Percentiles rank a stretch among this genome's conserved stretches.
phyloP scores from a whole-genome alignment of 1,284 basidiomycete genomes.

The Ganoderma resinaceum region DNA sequence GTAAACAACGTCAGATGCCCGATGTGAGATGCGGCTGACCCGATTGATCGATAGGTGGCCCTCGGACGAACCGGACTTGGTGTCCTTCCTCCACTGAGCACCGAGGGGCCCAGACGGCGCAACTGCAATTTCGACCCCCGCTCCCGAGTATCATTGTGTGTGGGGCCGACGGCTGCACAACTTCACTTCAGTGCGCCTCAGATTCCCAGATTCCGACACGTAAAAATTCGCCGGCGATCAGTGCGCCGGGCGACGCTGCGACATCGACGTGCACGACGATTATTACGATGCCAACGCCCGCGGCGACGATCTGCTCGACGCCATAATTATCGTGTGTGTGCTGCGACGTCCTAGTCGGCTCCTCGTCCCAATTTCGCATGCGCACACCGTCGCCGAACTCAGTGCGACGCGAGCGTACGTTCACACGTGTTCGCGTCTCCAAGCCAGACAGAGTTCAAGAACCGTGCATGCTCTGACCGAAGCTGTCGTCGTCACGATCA shows the following conservation, averaged over 20 bases:
- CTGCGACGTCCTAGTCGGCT: neutral
- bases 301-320: conserved; percentile 10
- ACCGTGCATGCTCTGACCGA: neutral
- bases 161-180: neutral
- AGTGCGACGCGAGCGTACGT: conserved; percentile 8
- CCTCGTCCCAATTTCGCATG: neutral
- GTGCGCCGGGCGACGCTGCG: conserved; percentile 17
- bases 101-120: neutral
- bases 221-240: conserved; percentile 24
- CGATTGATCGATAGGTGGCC: conserved; percentile 15
- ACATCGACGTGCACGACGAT: neutral
- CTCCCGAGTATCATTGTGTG: neutral
- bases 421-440: neutral
- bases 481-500: neutral
- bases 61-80: conserved; percentile 7
- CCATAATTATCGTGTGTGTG: no score
- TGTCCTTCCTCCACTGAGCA: neutral
- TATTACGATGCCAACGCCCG: conserved; percentile 11
- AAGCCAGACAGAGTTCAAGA: neutral
- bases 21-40: conserved; percentile 15
- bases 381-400: neutral
- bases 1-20: conserved; percentile 7
- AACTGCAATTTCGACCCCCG: no score
- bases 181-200: neutral
- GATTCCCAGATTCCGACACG: conserved; percentile 14